Evolutionary conservation across 371 early-diverging fungal genomes (phyloP).

Genomic region (Mortierella sp.): DNA sequence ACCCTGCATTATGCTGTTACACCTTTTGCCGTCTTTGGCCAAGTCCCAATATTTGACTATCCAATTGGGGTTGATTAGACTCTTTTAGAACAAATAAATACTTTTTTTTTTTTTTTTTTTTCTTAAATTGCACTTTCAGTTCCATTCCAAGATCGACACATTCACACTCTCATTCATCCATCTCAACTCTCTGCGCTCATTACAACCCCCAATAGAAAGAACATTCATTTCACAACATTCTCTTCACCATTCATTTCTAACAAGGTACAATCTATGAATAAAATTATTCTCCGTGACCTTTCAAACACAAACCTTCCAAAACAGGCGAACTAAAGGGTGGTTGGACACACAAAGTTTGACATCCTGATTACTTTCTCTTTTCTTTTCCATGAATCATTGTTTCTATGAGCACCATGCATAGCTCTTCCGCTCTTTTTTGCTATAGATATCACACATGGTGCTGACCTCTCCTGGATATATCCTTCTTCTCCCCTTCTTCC

Average conservation of each 20-base stretch:
- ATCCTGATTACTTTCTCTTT: too few relatives aligned
- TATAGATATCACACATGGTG: neutral
- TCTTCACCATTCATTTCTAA: conserved; percentile 42
- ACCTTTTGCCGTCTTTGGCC: too few relatives aligned
- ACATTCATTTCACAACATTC: neutral
- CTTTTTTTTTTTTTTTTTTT: too few relatives aligned
- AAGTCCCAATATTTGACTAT: too few relatives aligned
- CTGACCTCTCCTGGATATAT: neutral
- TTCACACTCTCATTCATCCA: conserved; percentile 2
- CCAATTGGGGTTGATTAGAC: too few relatives aligned
- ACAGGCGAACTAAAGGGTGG: neutral
- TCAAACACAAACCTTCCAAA: neutral
- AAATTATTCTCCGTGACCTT: neutral
- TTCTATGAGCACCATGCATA: neutral
- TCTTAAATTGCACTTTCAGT: too few relatives aligned
- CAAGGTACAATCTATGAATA: conserved; percentile 10
- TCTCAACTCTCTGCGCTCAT: neutral
- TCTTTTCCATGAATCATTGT: neutral
- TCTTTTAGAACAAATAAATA: too few relatives aligned
- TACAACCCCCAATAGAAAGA: neutral
- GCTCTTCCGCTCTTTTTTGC: neutral
- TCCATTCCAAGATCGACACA: neutral
- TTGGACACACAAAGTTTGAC: too few relatives aligned
- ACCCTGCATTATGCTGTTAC: too few relatives aligned
- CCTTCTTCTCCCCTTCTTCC: neutral